Evolutionary conservation across 495 filamentous ascomycete genomes (phyloP).

Genomic region (Aspergillus ellipticus): DNA sequence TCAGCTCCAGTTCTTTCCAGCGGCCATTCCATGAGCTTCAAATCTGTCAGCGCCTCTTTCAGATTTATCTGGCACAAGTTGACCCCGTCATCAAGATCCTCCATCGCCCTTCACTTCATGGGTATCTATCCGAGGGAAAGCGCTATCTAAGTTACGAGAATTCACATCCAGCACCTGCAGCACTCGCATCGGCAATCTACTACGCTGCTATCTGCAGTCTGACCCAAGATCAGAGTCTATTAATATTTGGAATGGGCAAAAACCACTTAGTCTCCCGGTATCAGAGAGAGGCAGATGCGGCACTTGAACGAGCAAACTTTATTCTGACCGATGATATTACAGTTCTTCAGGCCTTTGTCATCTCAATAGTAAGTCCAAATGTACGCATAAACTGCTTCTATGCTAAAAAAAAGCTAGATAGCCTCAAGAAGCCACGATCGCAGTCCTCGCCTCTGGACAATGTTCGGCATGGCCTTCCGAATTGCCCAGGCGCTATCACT

Average conservation of each 20-base stretch:
- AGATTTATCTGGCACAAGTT: slow-evolving; percentile 8
- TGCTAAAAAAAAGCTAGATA: no score
- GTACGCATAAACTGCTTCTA: background rate
- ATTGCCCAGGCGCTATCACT: background rate
- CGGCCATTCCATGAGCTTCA: background rate
- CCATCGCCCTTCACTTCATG: background rate
- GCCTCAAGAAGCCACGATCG: background rate
- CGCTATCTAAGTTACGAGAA: background rate
- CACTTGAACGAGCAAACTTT: background rate
- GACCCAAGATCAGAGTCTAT: background rate
- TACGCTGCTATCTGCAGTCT: background rate
- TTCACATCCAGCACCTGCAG: background rate
- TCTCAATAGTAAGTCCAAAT: background rate
- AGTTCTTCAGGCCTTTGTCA: background rate
- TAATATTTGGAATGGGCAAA: background rate
- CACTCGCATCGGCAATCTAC: background rate
- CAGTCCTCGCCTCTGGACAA: background rate
- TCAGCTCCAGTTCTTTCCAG: background rate
- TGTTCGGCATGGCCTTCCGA: background rate
- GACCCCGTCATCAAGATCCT: background rate
- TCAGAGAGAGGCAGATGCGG: background rate
- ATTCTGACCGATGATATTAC: background rate
- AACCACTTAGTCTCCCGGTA: background rate
- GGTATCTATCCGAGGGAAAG: background rate
- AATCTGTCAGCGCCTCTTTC: slow-evolving; percentile 44